Conservation (phyloP, 805 yeast genomes). For the Yamadazyma phyllophila region DNA sequence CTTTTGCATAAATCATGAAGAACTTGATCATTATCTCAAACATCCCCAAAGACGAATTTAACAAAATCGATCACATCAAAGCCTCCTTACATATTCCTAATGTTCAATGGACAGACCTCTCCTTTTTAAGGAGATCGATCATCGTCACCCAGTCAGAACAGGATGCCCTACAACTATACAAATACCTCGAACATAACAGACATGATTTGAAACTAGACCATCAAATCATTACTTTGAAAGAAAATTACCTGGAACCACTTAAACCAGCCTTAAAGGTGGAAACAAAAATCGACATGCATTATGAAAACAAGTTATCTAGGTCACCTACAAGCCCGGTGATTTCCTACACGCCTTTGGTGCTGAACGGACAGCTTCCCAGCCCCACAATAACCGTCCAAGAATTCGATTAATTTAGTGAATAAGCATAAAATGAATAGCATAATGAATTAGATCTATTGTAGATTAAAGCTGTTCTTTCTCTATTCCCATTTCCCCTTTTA, state of each 20-base stretch:
- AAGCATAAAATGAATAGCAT: not conserved
- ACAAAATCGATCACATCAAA: constrained; percentile 19
- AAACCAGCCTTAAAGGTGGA: constrained; percentile 9
- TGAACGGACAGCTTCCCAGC: constrained; percentile 9
- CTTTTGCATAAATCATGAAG: constrained; percentile 12
- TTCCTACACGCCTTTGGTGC: not conserved
- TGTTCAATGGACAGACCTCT: constrained; percentile 35
- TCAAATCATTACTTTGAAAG: constrained; percentile 10
- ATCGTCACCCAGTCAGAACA: constrained; percentile 30
- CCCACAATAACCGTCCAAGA: constrained; percentile 12
- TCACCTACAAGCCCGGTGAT: not conserved
- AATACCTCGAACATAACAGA: constrained; percentile 17
- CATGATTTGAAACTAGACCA: constrained; percentile 9
- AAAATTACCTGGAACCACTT: constrained; percentile 7
- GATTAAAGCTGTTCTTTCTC: too few relatives aligned
- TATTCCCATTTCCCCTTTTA: too few relatives aligned
- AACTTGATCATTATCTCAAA: constrained; percentile 38
- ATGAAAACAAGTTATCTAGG: constrained; percentile 3
- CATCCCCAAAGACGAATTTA: constrained; percentile 29
- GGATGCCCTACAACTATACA: constrained; percentile 23
- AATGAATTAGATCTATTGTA: not conserved
- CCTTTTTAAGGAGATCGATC: constrained; percentile 33
- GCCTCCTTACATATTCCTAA: not conserved
- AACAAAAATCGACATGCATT: constrained; percentile 8
- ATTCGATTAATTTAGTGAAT: not conserved